Percentiles rank a stretch among this genome's conserved stretches.
Evolutionary conservation across 2,329 filamentous ascomycete species (phyloP).

Genomic region (Talaromyces sp.): DNA sequence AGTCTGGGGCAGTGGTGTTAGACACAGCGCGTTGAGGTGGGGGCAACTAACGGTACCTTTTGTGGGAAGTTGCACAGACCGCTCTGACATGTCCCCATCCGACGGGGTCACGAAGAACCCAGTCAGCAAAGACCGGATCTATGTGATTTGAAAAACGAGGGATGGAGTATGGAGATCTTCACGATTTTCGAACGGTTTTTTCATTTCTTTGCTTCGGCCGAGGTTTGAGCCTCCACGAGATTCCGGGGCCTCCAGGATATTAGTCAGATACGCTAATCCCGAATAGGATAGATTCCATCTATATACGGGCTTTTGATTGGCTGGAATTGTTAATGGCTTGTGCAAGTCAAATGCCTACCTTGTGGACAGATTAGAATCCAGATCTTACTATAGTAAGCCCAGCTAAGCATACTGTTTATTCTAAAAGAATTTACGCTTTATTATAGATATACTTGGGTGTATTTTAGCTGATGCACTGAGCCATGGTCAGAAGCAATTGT

Average conservation of each 20-base stretch:
- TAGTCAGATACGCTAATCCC: neutral
- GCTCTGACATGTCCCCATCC: slow-evolving; percentile 9
- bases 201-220: neutral
- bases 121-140: slow-evolving; percentile 4
- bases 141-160: neutral
- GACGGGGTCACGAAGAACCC: neutral
- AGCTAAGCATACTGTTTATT: too few relatives aligned
- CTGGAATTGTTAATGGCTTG: neutral
- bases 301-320: neutral
- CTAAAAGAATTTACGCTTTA: too few relatives aligned
- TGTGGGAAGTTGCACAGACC: slow-evolving; percentile 1
- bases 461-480: too few relatives aligned
- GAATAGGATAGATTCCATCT: neutral
- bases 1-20: neutral
- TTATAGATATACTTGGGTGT: too few relatives aligned
- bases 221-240: neutral
- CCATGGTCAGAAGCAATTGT: too few relatives aligned
- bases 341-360: too few relatives aligned
- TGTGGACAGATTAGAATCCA: too few relatives aligned
- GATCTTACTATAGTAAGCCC: too few relatives aligned
- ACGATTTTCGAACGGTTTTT: neutral
- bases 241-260: neutral
- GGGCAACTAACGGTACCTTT: neutral
- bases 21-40: neutral
- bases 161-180: neutral